A percentile compares a stretch with the other conserved stretches of the same genome.
phyloP scores from a whole-genome alignment of 2,329 filamentous ascomycete genomes.

The Colletotrichum eremochloae region DNA sequence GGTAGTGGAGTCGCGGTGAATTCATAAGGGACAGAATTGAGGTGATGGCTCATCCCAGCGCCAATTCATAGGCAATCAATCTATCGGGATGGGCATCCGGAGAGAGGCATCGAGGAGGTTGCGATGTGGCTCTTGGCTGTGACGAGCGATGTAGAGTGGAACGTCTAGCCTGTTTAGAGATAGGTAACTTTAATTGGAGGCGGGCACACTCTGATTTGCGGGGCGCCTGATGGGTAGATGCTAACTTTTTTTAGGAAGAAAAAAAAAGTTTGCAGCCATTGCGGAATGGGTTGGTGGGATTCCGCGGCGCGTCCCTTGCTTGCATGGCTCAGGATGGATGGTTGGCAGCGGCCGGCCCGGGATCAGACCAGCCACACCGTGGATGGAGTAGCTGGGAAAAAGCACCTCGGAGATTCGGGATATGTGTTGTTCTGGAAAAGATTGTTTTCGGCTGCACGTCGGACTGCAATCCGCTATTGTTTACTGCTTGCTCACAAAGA shows the following conservation, averaged over 20 bases:
- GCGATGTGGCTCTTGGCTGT: not conserved
- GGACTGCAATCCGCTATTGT: not conserved
- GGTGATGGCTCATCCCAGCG: not conserved
- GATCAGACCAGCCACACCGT: too few species aligned
- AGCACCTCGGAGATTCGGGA: too few species aligned
- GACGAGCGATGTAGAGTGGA: not conserved
- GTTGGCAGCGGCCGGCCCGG: too few species aligned
- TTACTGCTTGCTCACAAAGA: not conserved
- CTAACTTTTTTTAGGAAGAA: too few species aligned
- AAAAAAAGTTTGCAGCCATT: too few species aligned
- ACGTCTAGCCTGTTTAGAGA: constrained; percentile 5
- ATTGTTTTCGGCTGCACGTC: too few species aligned
- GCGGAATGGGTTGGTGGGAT: not conserved
- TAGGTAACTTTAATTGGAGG: constrained; percentile 30
- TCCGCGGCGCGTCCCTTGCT: not conserved
- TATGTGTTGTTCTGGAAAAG: not conserved
- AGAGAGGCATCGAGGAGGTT: not conserved
- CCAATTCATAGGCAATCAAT: not conserved
- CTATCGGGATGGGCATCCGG: not conserved
- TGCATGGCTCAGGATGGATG: not conserved
- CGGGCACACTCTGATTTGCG: constrained; percentile 17
- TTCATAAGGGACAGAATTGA: not conserved
- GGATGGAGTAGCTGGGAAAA: too few species aligned
- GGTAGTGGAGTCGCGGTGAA: too few species aligned
- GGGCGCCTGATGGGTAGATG: not conserved